Percentiles rank a stretch among this genome's conserved stretches.
phyloP scores from a whole-genome alignment of 495 filamentous ascomycete species.

The Annulohypoxylon moriforme region DNA sequence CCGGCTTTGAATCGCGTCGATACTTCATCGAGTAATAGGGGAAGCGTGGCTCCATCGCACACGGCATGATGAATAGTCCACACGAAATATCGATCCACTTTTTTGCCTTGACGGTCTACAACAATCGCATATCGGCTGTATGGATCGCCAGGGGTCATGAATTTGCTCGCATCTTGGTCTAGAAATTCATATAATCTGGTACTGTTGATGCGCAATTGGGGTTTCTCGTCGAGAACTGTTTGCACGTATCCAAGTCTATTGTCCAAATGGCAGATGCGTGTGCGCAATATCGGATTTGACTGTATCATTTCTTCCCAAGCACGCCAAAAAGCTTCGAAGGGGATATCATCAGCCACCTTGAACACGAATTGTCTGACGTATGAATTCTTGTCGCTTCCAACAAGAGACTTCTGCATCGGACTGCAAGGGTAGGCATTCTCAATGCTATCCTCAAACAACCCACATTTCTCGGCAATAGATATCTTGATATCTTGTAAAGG shows the following conservation, averaged over 20 bases:
- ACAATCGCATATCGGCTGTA: background rate
- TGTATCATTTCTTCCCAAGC: background rate
- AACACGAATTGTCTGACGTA: background rate
- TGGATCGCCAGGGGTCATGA: background rate
- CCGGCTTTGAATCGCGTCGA: background rate
- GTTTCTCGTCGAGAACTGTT: background rate
- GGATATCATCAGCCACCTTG: background rate
- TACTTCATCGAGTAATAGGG: background rate
- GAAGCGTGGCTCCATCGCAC: background rate
- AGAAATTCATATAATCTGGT: background rate
- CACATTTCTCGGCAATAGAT: background rate
- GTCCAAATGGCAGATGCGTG: background rate
- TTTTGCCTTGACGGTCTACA: background rate
- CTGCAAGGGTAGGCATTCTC: background rate
- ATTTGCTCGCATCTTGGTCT: background rate
- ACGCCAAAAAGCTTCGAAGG: background rate
- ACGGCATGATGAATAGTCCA: background rate
- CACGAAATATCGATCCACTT: background rate
- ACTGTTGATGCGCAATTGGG: background rate
- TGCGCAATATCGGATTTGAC: background rate
- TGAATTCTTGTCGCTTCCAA: background rate
- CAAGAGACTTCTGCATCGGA: background rate
- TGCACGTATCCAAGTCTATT: background rate
- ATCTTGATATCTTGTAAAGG: background rate
- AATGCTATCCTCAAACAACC: background rate